phyloP scores from a whole-genome alignment of 345 rosid genomes.

The Draba incana region DNA sequence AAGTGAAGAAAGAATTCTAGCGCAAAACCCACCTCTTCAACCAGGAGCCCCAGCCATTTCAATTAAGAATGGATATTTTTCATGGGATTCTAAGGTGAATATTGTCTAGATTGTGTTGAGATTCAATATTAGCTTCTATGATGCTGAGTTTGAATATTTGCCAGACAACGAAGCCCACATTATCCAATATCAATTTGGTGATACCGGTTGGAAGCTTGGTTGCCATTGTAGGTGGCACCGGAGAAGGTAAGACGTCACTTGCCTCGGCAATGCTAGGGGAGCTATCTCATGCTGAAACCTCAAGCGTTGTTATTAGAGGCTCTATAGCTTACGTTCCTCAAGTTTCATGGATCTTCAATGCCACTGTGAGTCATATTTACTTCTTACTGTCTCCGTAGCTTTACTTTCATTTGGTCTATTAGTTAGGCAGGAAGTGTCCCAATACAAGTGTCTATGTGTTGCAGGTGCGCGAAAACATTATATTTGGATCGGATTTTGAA shows the following conservation, averaged over 20 bases:
- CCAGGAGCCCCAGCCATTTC: constrained; percentile 78
- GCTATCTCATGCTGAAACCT: constrained; percentile 57
- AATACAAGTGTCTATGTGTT: constrained; percentile 16
- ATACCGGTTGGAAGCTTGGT: constrained; percentile 78
- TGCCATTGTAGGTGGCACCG: constrained; percentile 94
- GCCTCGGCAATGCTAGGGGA: constrained; percentile 96
- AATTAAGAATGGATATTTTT: constrained; percentile 77
- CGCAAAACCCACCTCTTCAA: constrained; percentile 78
- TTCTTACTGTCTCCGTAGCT: neutral
- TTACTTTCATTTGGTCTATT: constrained; percentile 13
- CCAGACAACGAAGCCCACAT: constrained; percentile 67
- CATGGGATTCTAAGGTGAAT: constrained; percentile 87
- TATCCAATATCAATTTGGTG: constrained; percentile 75
- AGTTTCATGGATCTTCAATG: constrained; percentile 98
- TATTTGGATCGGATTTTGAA: constrained; percentile 80
- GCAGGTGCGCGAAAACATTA: constrained; percentile 86
- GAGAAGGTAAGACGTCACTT: constrained; percentile 97
- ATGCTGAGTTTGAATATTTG: constrained; percentile 13
- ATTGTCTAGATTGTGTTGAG: neutral
- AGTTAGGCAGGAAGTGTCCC: neutral
- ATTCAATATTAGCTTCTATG: constrained; percentile 18
- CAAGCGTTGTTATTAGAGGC: constrained; percentile 74
- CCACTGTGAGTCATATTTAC: constrained; percentile 63
- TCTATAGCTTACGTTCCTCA: constrained; percentile 95
- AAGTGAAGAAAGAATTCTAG: constrained; percentile 79